Conservation (phyloP, 164 flowering plant species). For the Cinnamomum chago region DNA sequence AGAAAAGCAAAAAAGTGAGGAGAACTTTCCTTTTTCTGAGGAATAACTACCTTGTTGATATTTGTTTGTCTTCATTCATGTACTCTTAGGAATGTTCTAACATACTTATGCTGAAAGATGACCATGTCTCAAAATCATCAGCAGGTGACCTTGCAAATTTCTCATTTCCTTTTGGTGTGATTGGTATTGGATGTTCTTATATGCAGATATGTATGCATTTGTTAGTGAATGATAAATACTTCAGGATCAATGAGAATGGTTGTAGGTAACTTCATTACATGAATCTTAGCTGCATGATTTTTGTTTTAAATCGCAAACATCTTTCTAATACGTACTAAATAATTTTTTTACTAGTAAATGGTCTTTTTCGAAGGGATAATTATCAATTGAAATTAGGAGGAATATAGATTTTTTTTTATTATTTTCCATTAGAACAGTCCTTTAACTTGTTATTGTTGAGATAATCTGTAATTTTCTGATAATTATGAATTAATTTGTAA, state of each 20-base stretch:
- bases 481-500: too few species aligned
- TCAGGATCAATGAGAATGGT: background rate
- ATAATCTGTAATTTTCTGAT: too few species aligned
- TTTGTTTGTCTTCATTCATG: background rate
- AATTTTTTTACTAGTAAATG: background rate
- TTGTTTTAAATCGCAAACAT: background rate
- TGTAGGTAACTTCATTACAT: background rate
- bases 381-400: background rate
- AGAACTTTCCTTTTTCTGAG: background rate
- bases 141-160: background rate
- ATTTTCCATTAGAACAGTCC: background rate
- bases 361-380: background rate
- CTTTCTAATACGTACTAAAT: background rate
- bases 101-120: background rate
- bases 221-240: background rate
- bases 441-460: too few species aligned
- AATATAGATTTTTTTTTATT: background rate
- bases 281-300: too few species aligned
- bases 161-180: background rate
- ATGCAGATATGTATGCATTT: background rate
- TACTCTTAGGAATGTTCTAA: background rate
- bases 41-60: background rate
- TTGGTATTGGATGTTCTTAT: background rate
- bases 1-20: conserved; percentile 60
- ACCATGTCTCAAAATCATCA: background rate